A percentile compares a stretch with the other conserved stretches of the same genome.
Evolutionary conservation across 2,329 filamentous ascomycete genomes (phyloP).

Genomic region (Fusarium tupiense): DNA sequence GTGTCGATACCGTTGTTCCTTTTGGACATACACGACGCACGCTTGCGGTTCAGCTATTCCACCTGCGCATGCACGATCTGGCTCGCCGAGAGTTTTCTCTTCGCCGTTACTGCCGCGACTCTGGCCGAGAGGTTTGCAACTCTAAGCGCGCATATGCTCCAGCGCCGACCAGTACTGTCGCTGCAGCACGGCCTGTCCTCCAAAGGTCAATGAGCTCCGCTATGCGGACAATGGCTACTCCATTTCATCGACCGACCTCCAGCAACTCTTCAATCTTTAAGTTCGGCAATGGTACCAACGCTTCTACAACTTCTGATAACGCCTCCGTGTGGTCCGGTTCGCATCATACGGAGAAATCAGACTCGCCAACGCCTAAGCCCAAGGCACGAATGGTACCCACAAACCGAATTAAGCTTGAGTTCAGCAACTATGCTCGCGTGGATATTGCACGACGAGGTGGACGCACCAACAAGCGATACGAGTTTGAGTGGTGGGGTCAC

Average conservation of each 20-base stretch:
- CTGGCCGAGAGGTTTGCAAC: conserved; percentile 91
- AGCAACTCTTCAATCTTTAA: conserved; percentile 38
- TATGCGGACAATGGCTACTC: conserved; percentile 55
- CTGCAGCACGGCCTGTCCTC: conserved; percentile 56
- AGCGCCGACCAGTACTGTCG: conserved; percentile 24
- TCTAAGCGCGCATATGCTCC: conserved; percentile 73
- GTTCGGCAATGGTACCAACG: conserved; percentile 19
- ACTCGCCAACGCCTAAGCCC: conserved; percentile 43
- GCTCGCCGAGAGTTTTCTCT: conserved; percentile 88
- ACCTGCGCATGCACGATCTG: conserved; percentile 93
- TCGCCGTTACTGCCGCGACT: conserved; percentile 90
- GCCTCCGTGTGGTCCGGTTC: conserved; percentile 41
- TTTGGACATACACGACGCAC: conserved; percentile 67
- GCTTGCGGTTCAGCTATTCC: conserved; percentile 82
- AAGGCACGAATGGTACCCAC: conserved; percentile 63
- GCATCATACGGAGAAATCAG: conserved; percentile 29
- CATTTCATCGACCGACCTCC: conserved; percentile 46
- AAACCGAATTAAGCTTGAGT: conserved; percentile 89
- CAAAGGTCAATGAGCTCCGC: conserved; percentile 57
- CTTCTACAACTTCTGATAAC: conserved; percentile 33
- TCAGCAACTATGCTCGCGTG: conserved; percentile 95
- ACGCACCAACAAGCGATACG: conserved; percentile 78
- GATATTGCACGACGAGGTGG: conserved; percentile 76
- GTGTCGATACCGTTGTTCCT: conserved; percentile 80
- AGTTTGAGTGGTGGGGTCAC: conserved; percentile 93